Evolutionary conservation across 257 asterid species (phyloP).

Genomic region (Eucommia ulmoides): DNA sequence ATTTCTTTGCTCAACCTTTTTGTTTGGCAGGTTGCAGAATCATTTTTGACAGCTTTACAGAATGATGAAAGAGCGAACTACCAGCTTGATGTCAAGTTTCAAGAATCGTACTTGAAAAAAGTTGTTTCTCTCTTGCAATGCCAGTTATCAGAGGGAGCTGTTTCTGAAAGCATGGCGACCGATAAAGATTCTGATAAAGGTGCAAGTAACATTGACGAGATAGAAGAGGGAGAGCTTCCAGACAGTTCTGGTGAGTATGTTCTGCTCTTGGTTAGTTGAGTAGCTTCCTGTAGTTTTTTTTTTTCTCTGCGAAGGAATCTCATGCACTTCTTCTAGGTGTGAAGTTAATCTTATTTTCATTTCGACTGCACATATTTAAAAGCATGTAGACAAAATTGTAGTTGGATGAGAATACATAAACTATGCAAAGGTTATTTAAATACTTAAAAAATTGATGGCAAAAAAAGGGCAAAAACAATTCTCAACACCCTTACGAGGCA

Average conservation of each 20-base stretch:
- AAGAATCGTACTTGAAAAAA: slow-evolving; percentile 76
- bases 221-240: slow-evolving; percentile 95
- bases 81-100: slow-evolving; percentile 97
- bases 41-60: slow-evolving; percentile 80
- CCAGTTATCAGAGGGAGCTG: slow-evolving; percentile 82
- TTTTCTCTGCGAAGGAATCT: no score
- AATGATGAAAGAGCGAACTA: slow-evolving; percentile 93
- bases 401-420: no score
- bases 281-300: no score
- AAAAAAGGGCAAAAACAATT: no score
- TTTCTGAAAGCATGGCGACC: slow-evolving; percentile 33
- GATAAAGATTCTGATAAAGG: slow-evolving; percentile 20
- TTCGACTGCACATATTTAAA: no score
- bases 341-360: no score
- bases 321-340: no score
- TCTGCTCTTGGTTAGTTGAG: no score
- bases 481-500: no score
- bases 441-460: no score
- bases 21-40: slow-evolving; percentile 72
- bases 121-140: slow-evolving; percentile 90
- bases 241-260: slow-evolving; percentile 51
- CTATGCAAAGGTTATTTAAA: no score
- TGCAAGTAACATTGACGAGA: slow-evolving; percentile 44
- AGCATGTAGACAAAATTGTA: no score
- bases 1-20: neutral